Evolutionary conservation across 768 basidiomycete genomes (phyloP), one percentile per base, ranked within the genome.

Genomic region (Pisolithus sp.): DNA sequence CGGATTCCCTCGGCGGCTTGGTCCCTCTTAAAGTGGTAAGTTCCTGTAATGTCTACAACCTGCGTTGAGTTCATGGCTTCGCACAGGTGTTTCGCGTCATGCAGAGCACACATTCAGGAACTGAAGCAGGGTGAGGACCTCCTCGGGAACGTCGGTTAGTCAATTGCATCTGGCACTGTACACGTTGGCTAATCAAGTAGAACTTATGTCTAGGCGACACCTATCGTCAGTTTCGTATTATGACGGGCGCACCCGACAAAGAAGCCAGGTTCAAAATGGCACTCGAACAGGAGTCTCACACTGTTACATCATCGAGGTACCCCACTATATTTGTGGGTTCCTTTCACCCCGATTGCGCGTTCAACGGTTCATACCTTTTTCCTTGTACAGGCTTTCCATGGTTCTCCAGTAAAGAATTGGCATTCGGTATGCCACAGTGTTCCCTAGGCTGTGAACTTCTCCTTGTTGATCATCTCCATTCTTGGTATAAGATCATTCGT

Each of bases 181-280:
- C 1, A 2, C 10, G 30, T 31, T 7, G 7, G 30, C 9, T 31
- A 9, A 31, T 26, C 26, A 21, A 23, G 15, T 13, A 31, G 2
- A 13, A 20, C 21, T 31, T 4, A 20, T 18, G 20, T 48, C 8
- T 45, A 81, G 82, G 74, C 51, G 46, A 69, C 0, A 59, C 52
- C 0, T 85, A 79, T 76, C 68, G 75, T 24, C 86, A 89, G 55
- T 88, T 85, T 62, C 73, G 81, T 21, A 79, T 89, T 63, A 80
- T 80, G 50, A 84, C 85, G 10, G 86, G 85, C 5, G 76, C 82
- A 1, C 85, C 86, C 4, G 81, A 83, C 56, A 83, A 83, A 8
- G 86, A 87, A 63, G 82, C 82, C 15, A 81, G 79, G 54, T 85
- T 85, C 60, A 70, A 74, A 39, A 59, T 59, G 5, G 78, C 77